phyloP scores from a whole-genome alignment of 805 yeast genomes.

The Hanseniaspora meyeri region DNA sequence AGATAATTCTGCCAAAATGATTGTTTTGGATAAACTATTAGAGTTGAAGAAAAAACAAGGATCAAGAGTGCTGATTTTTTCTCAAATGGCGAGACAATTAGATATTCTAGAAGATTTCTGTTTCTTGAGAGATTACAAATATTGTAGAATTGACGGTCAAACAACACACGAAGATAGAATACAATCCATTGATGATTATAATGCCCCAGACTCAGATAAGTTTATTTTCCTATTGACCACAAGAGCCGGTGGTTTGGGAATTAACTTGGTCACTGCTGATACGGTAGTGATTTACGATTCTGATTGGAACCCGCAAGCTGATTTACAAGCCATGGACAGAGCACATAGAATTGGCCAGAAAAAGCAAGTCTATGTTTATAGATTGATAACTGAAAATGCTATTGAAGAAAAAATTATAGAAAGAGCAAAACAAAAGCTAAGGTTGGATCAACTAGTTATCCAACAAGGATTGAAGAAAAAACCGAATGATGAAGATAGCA shows the following conservation, averaged over 20 bases:
- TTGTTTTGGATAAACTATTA: constrained; percentile 71
- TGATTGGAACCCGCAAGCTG: constrained; percentile 98
- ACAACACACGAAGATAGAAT: constrained; percentile 89
- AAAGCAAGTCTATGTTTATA: constrained; percentile 82
- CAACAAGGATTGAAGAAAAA: constrained; percentile 52
- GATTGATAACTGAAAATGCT: constrained; percentile 91
- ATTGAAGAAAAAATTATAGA: constrained; percentile 93
- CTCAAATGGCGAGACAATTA: constrained; percentile 83
- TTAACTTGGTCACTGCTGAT: constrained; percentile 84
- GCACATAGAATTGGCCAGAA: constrained; percentile 97
- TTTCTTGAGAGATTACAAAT: constrained; percentile 65
- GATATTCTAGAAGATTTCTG: constrained; percentile 92
- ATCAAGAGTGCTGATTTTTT: constrained; percentile 78
- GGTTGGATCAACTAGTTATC: constrained; percentile 87
- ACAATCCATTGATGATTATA: constrained; percentile 83
- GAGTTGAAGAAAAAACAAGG: constrained; percentile 62
- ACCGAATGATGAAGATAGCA: constrained; percentile 19
- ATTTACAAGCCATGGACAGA: constrained; percentile 94
- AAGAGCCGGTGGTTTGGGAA: constrained; percentile 94
- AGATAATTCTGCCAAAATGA: constrained; percentile 82
- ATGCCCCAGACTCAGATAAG: constrained; percentile 66
- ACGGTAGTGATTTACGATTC: constrained; percentile 79
- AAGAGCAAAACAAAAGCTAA: constrained; percentile 85
- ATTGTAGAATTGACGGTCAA: constrained; percentile 87
- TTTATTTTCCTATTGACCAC: constrained; percentile 80